Evolutionary conservation across 257 asterid genomes (phyloP).

Genomic region (Echites panduratus): DNA sequence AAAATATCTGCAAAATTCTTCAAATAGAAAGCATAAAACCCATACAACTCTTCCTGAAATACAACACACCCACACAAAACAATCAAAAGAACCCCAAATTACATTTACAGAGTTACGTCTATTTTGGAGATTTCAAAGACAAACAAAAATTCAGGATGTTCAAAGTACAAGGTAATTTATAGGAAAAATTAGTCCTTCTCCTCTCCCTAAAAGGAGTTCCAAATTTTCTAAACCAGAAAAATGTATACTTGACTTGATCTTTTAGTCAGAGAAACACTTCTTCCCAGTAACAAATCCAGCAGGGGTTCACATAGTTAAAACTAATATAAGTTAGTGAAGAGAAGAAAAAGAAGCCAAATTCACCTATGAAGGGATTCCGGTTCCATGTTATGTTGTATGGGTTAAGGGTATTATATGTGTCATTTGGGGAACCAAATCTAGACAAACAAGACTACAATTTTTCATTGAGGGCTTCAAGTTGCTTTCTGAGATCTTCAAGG

Average conservation of each 20-base stretch:
- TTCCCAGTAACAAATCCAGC: background rate
- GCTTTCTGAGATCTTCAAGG: slow-evolving; percentile 78
- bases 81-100: too few relatives aligned
- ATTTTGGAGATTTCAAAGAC: too few relatives aligned
- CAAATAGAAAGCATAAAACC: too few relatives aligned
- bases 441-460: background rate
- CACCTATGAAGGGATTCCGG: background rate
- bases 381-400: background rate
- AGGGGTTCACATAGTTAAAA: background rate
- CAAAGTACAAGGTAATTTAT: too few relatives aligned
- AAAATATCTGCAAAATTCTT: too few relatives aligned
- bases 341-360: background rate
- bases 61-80: too few relatives aligned
- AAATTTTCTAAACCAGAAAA: too few relatives aligned
- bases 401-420: background rate
- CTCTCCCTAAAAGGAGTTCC: too few relatives aligned
- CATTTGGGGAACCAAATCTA: background rate
- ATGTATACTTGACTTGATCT: background rate
- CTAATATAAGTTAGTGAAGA: background rate
- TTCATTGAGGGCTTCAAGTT: slow-evolving; percentile 77
- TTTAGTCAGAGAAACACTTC: background rate
- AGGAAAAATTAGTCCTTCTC: too few relatives aligned
- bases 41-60: too few relatives aligned
- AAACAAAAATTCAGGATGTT: too few relatives aligned
- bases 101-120: too few relatives aligned